Evolutionary conservation across 2,329 filamentous ascomycete species (phyloP).

Genomic region (Curvularia lunata): DNA sequence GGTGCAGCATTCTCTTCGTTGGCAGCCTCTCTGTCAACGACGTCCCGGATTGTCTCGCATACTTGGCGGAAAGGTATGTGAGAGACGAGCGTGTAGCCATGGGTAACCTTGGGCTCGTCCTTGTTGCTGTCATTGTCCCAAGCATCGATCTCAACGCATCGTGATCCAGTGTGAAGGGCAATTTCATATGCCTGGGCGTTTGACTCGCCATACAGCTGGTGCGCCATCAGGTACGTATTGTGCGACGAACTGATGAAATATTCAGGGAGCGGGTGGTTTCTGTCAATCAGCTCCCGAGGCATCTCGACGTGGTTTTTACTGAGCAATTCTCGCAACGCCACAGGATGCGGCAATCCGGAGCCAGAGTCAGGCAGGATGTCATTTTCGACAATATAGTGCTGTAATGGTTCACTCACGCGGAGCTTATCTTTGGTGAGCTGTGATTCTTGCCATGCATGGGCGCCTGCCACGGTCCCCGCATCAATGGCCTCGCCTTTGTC

Average conservation of each 20-base stretch:
- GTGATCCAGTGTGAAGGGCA: slow-evolving; percentile 66
- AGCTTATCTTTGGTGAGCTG: slow-evolving; percentile 61
- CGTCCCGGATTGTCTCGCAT: slow-evolving; percentile 69
- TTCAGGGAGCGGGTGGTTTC: slow-evolving; percentile 67
- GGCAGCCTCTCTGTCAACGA: slow-evolving; percentile 64
- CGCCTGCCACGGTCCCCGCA: slow-evolving; percentile 60
- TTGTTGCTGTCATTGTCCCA: slow-evolving; percentile 69
- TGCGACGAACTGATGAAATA: slow-evolving; percentile 77
- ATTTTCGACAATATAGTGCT: slow-evolving; percentile 62
- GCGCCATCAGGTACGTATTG: slow-evolving; percentile 74
- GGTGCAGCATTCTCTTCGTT: slow-evolving; percentile 60
- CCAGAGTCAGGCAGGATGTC: slow-evolving; percentile 59
- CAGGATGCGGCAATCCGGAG: slow-evolving; percentile 54
- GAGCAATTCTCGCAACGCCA: slow-evolving; percentile 59
- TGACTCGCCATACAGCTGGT: slow-evolving; percentile 71
- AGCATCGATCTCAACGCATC: slow-evolving; percentile 76
- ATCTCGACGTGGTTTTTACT: slow-evolving; percentile 65
- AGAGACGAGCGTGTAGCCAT: slow-evolving; percentile 72
- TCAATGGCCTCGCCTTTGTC: slow-evolving; percentile 64
- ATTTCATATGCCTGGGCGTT: slow-evolving; percentile 68
- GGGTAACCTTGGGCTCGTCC: slow-evolving; percentile 72
- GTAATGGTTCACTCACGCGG: slow-evolving; percentile 65
- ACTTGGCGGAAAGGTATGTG: slow-evolving; percentile 69
- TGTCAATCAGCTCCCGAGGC: slow-evolving; percentile 61
- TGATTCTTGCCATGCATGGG: slow-evolving; percentile 59